Base-by-base conservation (phyloP, 2,329 filamentous ascomycete species). In the Diaporthe capsici region DNA sequence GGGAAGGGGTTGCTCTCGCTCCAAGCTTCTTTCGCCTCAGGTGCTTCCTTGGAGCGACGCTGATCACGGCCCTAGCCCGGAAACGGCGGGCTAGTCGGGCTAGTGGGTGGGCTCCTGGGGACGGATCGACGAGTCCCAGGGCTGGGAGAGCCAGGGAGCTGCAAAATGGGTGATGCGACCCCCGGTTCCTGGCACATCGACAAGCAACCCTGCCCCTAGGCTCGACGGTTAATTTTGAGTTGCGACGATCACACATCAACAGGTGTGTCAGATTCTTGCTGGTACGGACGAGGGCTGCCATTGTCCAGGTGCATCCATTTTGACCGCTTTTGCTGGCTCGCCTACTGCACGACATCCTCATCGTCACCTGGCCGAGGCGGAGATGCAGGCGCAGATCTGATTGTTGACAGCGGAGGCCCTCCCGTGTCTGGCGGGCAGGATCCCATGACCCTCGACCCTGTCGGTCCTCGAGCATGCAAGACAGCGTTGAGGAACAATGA, bases 171-270 rank as follows among this genome's bases (percentile, higher is more conserved):
- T 60, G 51, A 63, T 71, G 72, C 72, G 51, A 60, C 72, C 75
- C 53, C 73, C 61, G 72, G 72, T 75, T 60, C 68, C 67, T 74
- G 71, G 58, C 71, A 72, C 68, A 72, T 44, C 53, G 75, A 60
- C 68, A 72, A 55, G 60, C 55, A 74, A 74, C 65, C 75, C 75
- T 76, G 65, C 67, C 61, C 61, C 65, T 76, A 61, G 47, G 34
- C 72, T 49, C 67, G 65, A 49, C 57, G 67, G 73, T 74, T 71
- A 49, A 68, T 57, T 72, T 60, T 68, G 60, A 76, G 68, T 76
- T 70, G 67, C 75, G 75, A 68, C 75, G 73, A 75, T 75, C 73
- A 63, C 72, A 72, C 60, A 75, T 72, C 22, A 39, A 58, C 25
- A 53, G 31, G 49, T 60, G 58, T 76, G 42, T 72, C 65, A 76